phyloP scores from a whole-genome alignment of 2,329 filamentous ascomycete species.

The Ceratocystis ficicola region DNA sequence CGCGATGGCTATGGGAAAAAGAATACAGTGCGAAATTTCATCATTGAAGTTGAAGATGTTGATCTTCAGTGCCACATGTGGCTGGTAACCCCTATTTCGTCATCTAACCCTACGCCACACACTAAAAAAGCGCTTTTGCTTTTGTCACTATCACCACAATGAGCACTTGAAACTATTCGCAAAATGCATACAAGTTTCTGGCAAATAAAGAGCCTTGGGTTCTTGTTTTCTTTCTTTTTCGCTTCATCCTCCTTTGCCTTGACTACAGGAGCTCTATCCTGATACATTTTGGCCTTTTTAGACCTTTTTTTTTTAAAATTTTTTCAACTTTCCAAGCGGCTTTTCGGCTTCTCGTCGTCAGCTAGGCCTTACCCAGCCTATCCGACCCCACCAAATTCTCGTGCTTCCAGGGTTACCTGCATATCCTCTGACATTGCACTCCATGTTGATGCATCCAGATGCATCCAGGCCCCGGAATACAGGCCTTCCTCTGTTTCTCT shows the following conservation, averaged over 20 bases:
- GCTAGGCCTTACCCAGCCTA: background rate
- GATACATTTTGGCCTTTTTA: background rate
- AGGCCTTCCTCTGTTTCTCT: background rate
- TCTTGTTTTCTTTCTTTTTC: background rate
- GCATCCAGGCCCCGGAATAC: background rate
- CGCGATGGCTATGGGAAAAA: background rate
- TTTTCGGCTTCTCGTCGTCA: background rate
- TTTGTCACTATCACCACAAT: constrained; percentile 1
- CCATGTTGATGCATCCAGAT: background rate
- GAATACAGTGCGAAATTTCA: background rate
- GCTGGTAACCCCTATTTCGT: background rate
- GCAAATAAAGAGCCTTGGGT: background rate
- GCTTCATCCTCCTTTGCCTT: background rate
- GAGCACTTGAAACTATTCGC: background rate
- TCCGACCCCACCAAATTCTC: background rate
- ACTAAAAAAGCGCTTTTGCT: background rate
- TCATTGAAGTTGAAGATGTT: background rate
- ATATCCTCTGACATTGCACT: constrained; percentile 7
- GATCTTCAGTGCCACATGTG: background rate
- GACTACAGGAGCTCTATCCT: background rate
- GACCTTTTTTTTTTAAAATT: background rate
- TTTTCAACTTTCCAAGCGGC: background rate
- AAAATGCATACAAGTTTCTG: background rate
- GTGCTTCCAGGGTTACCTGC: background rate
- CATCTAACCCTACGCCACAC: background rate